These are phyloP conservation scores for Ceratonia siliqua DNA, from an alignment of 306 rosid species.

Conservation along the genomic window DNA sequence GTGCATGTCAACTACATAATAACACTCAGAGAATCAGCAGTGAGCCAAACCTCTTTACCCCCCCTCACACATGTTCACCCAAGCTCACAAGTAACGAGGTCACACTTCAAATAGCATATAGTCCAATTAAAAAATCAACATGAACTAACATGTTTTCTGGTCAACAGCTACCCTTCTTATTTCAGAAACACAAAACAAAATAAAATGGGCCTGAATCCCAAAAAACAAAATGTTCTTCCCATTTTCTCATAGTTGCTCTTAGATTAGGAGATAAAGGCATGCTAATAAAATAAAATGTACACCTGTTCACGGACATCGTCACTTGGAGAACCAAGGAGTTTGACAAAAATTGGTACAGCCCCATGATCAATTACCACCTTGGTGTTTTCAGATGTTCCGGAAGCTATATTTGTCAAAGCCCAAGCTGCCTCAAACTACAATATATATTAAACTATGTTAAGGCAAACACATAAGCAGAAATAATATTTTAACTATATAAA, in stretches of 20 bases:
- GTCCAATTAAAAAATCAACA: constrained; percentile 23
- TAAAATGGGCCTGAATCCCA: not conserved
- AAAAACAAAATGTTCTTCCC: not conserved
- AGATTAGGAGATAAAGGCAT: not conserved
- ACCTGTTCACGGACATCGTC: constrained; percentile 98
- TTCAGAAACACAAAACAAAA: not conserved
- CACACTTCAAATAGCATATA: not conserved
- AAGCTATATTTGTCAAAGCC: constrained; percentile 96
- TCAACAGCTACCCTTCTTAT: not conserved
- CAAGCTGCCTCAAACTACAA: constrained; percentile 97
- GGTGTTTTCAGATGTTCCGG: constrained; percentile 93
- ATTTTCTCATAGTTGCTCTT: not conserved
- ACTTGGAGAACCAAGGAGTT: constrained; percentile 81
- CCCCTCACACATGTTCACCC: not conserved
- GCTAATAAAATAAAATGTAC: constrained; percentile 11
- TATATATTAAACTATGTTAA: constrained; percentile 9
- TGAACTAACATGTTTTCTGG: not conserved
- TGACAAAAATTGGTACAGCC: constrained; percentile 87
- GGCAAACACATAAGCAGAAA: not conserved
- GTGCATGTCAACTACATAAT: not conserved
- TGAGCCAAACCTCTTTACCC: not conserved
- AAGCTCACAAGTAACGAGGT: not conserved
- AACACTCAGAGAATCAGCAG: not conserved
- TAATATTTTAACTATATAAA: not conserved
- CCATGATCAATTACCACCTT: constrained; percentile 86